These are phyloP conservation scores for Knoxia roxburghii DNA, from an alignment of 257 asterid species.

Conservation along the genomic window DNA sequence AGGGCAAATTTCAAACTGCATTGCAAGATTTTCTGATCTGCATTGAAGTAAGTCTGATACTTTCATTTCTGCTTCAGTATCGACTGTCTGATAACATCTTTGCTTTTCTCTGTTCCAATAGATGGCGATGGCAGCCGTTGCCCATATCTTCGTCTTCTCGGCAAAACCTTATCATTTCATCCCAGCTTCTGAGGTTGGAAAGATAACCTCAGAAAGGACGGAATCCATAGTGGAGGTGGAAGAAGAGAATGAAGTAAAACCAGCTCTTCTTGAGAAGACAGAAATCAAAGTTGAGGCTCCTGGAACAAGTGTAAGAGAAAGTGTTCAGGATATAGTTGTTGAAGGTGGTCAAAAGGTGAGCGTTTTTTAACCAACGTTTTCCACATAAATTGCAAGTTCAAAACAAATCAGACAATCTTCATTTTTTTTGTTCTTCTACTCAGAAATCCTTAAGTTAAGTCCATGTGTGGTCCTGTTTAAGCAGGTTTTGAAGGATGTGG, in stretches of 20 bases:
- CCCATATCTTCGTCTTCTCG: conserved; percentile 86
- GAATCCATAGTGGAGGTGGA: conserved; percentile 42
- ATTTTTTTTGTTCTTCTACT: not conserved
- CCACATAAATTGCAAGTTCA: not conserved
- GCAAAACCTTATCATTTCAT: conserved; percentile 64
- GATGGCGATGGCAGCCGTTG: conserved; percentile 96
- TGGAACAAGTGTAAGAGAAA: conserved; percentile 82
- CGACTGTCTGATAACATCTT: not conserved
- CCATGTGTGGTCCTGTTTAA: not conserved
- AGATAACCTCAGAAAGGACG: conserved; percentile 43
- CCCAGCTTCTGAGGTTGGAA: conserved; percentile 35
- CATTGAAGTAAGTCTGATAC: conserved; percentile 63
- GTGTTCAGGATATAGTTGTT: conserved; percentile 87
- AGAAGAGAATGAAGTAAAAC: conserved; percentile 44
- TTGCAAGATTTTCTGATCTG: conserved; percentile 85
- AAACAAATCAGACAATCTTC: not conserved
- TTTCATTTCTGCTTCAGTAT: too few species aligned
- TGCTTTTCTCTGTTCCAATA: conserved; percentile 20
- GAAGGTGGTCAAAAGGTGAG: conserved; percentile 94
- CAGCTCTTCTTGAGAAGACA: conserved; percentile 49
- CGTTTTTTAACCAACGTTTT: not conserved
- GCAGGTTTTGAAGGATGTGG: conserved; percentile 89
- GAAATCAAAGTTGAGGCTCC: conserved; percentile 70
- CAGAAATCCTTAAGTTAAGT: too few species aligned
- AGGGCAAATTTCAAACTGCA: conserved; percentile 57